Base-by-base conservation (phyloP, 2,329 filamentous ascomycete genomes). In the Colletotrichum falcatum region DNA sequence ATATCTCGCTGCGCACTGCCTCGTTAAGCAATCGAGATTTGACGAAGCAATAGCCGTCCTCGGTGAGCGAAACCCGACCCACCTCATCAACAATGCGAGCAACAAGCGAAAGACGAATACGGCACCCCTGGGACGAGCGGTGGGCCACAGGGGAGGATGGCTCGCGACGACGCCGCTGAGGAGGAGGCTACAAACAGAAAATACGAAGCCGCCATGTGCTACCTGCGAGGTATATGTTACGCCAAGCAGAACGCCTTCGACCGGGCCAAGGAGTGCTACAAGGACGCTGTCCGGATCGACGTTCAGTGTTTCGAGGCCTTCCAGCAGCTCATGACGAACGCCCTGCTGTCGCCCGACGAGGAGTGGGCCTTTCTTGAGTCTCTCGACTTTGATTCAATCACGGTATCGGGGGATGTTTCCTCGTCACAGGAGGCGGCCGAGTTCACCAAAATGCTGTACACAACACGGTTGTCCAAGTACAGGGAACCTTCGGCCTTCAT, bases 251-350 rank as follows among this genome's bases (percentile, higher is more conserved):
- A 98, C 80, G 93, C 95, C 33, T 98, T 98, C 76, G 96, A 99
- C 79, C 91, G 94, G 42, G 96, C 96, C 62, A 98, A 98, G 80
- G 95, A 98, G 77, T 98, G 96, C 83, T 99, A 98, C 86, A 98
- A 98, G 83, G 94, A 97, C 76, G 96, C 96, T 2, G 94, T 98
- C 55, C 90, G 93, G 72, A 98, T 99, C 77, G 96, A 99, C 78
- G 95, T 98, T 4, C 95, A 97, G 80, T 99, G 96, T 82, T 98
- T 97, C 78, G 96, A 99, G 81, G 96, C 96, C 0, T 98, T 99
- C 78, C 95, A 98, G 76, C 95, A 98, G 83, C 88, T 99, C 65
- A 98, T 98, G 91, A 94, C 94, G 83, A 99, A 99, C 82, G 93
- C 93, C 26, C 87, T 99, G 72, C 92, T 99, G 89, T 90, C 89